Evolutionary conservation across 1,139 yeast species (phyloP).

Genomic region (Yamadazyma pseudoaaseri): DNA sequence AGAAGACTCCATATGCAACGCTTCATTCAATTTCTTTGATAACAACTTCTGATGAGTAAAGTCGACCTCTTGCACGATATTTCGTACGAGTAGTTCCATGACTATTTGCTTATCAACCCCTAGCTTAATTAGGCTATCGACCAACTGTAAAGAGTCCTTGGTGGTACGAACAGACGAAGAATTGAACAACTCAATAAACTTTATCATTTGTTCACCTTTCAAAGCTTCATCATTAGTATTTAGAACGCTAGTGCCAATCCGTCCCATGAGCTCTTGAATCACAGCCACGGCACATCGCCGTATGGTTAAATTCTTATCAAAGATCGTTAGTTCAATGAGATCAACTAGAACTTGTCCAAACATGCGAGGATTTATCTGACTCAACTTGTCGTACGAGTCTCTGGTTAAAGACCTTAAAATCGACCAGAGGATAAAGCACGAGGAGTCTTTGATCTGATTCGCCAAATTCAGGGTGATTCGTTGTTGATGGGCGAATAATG

Average conservation of each 20-base stretch:
- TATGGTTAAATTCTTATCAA: conserved; percentile 72
- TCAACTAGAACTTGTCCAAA: conserved; percentile 33
- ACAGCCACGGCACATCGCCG: conserved; percentile 87
- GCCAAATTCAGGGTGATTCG: conserved; percentile 50
- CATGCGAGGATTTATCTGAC: conserved; percentile 11
- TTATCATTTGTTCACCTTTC: conserved; percentile 41
- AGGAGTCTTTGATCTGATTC: conserved; percentile 74
- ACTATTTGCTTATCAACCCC: conserved; percentile 28
- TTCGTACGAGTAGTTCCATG: conserved; percentile 23
- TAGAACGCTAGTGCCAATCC: conserved; percentile 48
- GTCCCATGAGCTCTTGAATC: conserved; percentile 78
- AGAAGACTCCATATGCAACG: conserved; percentile 2
- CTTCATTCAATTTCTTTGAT: conserved; percentile 8
- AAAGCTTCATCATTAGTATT: conserved; percentile 14
- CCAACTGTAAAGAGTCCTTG: conserved; percentile 25
- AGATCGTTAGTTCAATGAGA: conserved; percentile 54
- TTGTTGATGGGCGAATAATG: conserved; percentile 30
- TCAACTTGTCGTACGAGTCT: conserved; percentile 15
- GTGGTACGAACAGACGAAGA: conserved; percentile 15
- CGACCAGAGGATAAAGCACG: conserved; percentile 65
- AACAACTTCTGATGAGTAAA: conserved; percentile 36
- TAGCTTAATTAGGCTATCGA: conserved; percentile 24
- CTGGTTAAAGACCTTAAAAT: conserved; percentile 24
- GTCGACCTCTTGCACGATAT: conserved; percentile 20
- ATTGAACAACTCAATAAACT: conserved; percentile 54